Conservation (phyloP, 2,329 filamentous ascomycete species). For the Arthroderma sp. region DNA sequence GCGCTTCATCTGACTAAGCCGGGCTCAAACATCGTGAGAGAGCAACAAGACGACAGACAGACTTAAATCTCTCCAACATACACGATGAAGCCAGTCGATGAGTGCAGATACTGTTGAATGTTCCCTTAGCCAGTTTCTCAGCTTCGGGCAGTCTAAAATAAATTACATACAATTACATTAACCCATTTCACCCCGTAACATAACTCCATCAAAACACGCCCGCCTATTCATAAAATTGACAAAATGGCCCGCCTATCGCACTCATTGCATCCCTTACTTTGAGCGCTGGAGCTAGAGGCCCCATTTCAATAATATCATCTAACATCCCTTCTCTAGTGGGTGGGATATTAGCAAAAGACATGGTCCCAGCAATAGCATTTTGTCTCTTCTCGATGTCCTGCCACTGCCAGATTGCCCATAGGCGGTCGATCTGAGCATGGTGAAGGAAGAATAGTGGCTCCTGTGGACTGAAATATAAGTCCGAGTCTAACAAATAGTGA, state of each 20-base stretch:
- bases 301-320: constrained; percentile 16
- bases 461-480: constrained; percentile 10
- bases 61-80: too few species aligned
- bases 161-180: too few species aligned
- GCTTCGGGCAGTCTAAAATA: too few species aligned
- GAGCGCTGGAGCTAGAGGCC: constrained; percentile 8
- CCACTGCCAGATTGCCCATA: constrained; percentile 16
- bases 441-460: constrained; percentile 15
- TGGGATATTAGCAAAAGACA: constrained; percentile 10
- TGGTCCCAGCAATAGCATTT: constrained; percentile 4
- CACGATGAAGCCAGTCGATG: too few species aligned
- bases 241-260: constrained; percentile 15
- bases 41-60: too few species aligned
- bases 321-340: constrained; percentile 15
- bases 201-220: too few species aligned
- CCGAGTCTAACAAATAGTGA: constrained; percentile 3
- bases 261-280: constrained; percentile 12
- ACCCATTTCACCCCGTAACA: too few species aligned
- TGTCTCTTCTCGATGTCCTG: constrained; percentile 6
- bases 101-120: not conserved
- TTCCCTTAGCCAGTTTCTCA: too few species aligned
- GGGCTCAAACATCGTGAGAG: too few species aligned
- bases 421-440: constrained; percentile 13
- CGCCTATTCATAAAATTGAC: constrained; percentile 15
- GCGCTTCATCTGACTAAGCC: too few species aligned